A percentile compares a stretch with the other conserved stretches of the same genome.
phyloP scores from a whole-genome alignment of 768 basidiomycete species.

The button mushroom (Agaricus bisporus) region DNA sequence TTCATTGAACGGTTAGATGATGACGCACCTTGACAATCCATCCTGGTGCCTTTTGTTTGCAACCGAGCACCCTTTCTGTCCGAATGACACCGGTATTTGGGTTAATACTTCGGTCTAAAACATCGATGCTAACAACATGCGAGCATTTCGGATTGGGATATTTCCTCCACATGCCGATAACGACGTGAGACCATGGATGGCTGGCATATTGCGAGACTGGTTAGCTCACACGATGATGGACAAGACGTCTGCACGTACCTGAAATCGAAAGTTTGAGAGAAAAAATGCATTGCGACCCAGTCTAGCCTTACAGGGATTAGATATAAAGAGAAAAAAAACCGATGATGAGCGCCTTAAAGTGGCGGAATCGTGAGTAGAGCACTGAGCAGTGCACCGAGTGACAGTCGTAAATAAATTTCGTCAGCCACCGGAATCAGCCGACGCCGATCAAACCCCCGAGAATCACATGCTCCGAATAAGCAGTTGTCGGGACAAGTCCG shows the following conservation, averaged over 20 bases:
- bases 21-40: constrained; percentile 88
- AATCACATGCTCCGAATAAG: constrained; percentile 4
- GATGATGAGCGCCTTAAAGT: background rate
- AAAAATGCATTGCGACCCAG: constrained; percentile 66
- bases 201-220: constrained; percentile 31
- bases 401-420: background rate
- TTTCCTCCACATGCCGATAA: constrained; percentile 92
- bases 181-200: constrained; percentile 86
- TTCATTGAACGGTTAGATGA: background rate
- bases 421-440: constrained; percentile 7
- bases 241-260: constrained; percentile 51
- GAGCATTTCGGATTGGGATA: constrained; percentile 92
- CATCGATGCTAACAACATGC: constrained; percentile 84
- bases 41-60: constrained; percentile 84
- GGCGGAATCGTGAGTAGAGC: background rate
- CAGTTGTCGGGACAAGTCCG: too few species aligned
- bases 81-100: constrained; percentile 82
- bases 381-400: constrained; percentile 6
- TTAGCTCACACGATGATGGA: constrained; percentile 13
- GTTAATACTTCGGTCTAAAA: constrained; percentile 79
- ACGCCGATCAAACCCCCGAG: background rate
- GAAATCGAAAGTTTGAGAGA: constrained; percentile 78
- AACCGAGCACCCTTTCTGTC: constrained; percentile 85
- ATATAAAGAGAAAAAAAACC: constrained; percentile 8
- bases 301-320: constrained; percentile 2